Conservation (phyloP, 1,139 yeast genomes). For the Scheffersomyces insectosa region DNA sequence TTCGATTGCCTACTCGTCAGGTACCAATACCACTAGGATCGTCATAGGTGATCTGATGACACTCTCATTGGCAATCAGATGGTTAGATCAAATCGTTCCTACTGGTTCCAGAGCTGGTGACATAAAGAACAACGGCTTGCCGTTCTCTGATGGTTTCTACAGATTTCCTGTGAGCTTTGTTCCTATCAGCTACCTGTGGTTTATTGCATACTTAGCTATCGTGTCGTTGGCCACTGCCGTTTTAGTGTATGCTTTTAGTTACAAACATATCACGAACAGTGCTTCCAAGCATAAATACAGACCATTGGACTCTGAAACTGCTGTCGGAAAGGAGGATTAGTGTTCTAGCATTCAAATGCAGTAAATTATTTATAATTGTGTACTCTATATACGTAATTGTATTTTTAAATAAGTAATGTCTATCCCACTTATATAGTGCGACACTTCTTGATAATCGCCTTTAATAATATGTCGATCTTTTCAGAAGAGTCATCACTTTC, state of each 20-base stretch:
- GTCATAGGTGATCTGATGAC: conserved; percentile 68
- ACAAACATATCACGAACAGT: conserved; percentile 23
- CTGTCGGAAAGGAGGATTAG: conserved; percentile 28
- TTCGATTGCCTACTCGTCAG: conserved; percentile 63
- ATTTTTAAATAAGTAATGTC: not conserved
- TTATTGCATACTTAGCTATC: conserved; percentile 22
- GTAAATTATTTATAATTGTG: not conserved
- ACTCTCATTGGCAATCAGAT: conserved; percentile 57
- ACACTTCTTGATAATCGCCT: conserved; percentile 43
- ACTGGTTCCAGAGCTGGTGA: conserved; percentile 16
- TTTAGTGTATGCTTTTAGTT: conserved; percentile 25
- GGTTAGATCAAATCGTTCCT: conserved; percentile 44
- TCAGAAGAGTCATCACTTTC: conserved; percentile 36
- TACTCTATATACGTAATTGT: not conserved
- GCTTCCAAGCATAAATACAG: conserved; percentile 3
- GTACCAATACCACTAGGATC: conserved; percentile 58
- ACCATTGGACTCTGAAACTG: conserved; percentile 27
- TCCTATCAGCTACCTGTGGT: conserved; percentile 27
- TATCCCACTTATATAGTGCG: conserved; percentile 16
- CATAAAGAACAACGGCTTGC: conserved; percentile 24
- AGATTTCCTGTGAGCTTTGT: conserved; percentile 32
- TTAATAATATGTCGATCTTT: conserved; percentile 31
- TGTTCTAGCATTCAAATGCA: not conserved
- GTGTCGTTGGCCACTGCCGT: conserved; percentile 14
- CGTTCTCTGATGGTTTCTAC: conserved; percentile 46